Percentiles rank a stretch among this genome's conserved stretches.
These are phyloP conservation scores for Pythium aquatile DNA, from an alignment of 352 stramenopile species.

Conservation along the genomic window DNA sequence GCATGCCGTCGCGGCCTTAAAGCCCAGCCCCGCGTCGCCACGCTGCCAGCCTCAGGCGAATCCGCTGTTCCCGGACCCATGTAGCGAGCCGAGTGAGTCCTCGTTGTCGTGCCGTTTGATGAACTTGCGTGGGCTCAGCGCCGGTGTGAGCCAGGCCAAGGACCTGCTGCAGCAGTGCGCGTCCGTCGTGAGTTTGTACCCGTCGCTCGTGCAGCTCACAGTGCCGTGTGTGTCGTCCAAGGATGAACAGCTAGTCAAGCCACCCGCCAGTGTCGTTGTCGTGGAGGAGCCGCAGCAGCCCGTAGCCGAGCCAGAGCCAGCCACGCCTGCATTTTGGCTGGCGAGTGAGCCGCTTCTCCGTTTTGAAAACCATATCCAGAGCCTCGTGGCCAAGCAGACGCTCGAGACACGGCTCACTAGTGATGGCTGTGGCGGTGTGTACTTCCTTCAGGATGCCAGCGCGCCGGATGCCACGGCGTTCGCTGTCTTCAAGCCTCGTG, in stretches of 20 bases:
- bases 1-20: not conserved
- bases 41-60: not conserved
- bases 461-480: conserved; percentile 36
- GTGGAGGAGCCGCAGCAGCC: not conserved
- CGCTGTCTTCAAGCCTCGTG: conserved; percentile 96
- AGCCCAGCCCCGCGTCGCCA: not conserved
- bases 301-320: conserved; percentile 9
- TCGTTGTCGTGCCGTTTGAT: conserved; percentile 17
- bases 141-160: conserved; percentile 29
- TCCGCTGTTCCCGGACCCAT: not conserved
- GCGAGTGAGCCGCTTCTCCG: conserved; percentile 37
- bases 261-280: not conserved
- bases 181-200: conserved; percentile 27
- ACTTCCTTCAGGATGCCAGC: conserved; percentile 42
- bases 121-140: conserved; percentile 21
- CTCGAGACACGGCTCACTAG: conserved; percentile 64
- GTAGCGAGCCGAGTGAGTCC: not conserved
- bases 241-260: not conserved
- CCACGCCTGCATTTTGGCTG: conserved; percentile 33
- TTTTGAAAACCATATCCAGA: conserved; percentile 48
- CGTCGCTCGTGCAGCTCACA: conserved; percentile 28
- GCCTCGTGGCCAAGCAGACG: conserved; percentile 29
- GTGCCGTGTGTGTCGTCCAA: conserved; percentile 17
- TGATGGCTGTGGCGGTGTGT: conserved; percentile 79
- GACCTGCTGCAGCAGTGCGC: conserved; percentile 26